These are phyloP conservation scores for Gentiana straminea DNA, from an alignment of 257 asterid genomes.

Conservation along the genomic window DNA sequence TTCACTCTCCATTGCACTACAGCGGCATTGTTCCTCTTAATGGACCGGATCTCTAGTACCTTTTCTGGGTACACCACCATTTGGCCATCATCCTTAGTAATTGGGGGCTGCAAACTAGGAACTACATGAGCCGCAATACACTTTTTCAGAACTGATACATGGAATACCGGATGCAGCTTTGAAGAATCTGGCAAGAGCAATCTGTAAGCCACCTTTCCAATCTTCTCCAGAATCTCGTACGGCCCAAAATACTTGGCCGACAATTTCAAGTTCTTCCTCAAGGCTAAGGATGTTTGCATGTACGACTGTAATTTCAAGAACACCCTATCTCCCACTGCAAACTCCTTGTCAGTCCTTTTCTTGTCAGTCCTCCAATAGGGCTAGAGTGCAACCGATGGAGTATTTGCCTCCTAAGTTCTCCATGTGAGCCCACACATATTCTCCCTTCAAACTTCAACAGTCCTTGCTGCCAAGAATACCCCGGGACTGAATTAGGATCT, in stretches of 20 bases:
- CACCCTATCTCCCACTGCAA: slow-evolving; percentile 4
- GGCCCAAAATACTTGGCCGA: not conserved
- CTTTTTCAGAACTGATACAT: not conserved
- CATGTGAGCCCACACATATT: not conserved
- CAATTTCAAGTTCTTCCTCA: not conserved
- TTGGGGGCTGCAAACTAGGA: not conserved
- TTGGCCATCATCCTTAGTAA: not conserved
- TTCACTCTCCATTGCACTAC: too few relatives aligned
- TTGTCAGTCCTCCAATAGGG: not conserved
- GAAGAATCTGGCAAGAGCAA: not conserved
- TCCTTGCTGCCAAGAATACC: not conserved
- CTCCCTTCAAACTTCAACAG: not conserved
- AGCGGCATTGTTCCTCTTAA: not conserved
- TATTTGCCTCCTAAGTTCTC: not conserved
- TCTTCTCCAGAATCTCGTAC: not conserved
- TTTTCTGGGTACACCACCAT: too few relatives aligned
- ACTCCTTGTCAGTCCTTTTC: not conserved
- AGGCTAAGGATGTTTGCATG: not conserved
- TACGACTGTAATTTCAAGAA: not conserved
- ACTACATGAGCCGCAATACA: not conserved
- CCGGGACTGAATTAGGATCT: not conserved
- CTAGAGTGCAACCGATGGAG: not conserved
- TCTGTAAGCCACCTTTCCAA: not conserved
- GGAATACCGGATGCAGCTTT: not conserved
- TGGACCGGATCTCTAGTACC: not conserved